phyloP scores from a whole-genome alignment of 345 rosid genomes.

The Arabidopsis suecica region DNA sequence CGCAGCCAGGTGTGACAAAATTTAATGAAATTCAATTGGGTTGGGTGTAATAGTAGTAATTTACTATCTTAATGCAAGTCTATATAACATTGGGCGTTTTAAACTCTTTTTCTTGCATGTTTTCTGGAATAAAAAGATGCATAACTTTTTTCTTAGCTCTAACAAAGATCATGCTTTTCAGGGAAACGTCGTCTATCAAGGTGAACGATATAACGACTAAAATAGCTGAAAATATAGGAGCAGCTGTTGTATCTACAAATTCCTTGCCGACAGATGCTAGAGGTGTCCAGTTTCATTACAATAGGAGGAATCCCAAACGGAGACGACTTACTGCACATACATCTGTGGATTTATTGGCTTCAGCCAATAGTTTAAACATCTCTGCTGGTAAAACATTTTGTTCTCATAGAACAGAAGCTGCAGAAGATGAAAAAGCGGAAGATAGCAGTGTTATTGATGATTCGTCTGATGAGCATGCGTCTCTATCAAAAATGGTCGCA shows the following conservation, averaged over 20 bases:
- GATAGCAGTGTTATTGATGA: conserved; percentile 52
- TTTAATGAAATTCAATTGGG: conserved; percentile 14
- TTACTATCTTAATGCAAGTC: conserved; percentile 18
- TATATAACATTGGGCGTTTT: conserved; percentile 4
- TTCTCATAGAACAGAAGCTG: conserved; percentile 50
- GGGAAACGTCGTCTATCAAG: conserved; percentile 97
- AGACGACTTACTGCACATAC: conserved; percentile 73
- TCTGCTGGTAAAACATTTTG: conserved; percentile 42
- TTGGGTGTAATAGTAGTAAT: conserved; percentile 22
- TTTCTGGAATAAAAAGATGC: conserved; percentile 26
- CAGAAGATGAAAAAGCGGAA: conserved; percentile 56
- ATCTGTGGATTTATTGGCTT: conserved; percentile 50
- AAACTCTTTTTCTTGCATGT: background rate
- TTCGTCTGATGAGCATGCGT: conserved; percentile 65
- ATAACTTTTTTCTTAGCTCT: conserved; percentile 33
- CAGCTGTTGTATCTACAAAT: conserved; percentile 86
- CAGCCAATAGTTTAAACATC: conserved; percentile 49
- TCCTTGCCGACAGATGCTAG: conserved; percentile 60
- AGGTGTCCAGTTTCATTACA: conserved; percentile 76
- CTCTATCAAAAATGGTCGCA: conserved; percentile 93
- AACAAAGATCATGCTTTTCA: conserved; percentile 50
- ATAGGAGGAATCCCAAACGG: conserved; percentile 85
- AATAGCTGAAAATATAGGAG: conserved; percentile 80
- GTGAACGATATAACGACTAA: conserved; percentile 89
- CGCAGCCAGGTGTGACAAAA: conserved; percentile 78